Conservation (phyloP, 225 moss, liverwort and hornwort genomes). For the Sphagnum tenellum region DNA sequence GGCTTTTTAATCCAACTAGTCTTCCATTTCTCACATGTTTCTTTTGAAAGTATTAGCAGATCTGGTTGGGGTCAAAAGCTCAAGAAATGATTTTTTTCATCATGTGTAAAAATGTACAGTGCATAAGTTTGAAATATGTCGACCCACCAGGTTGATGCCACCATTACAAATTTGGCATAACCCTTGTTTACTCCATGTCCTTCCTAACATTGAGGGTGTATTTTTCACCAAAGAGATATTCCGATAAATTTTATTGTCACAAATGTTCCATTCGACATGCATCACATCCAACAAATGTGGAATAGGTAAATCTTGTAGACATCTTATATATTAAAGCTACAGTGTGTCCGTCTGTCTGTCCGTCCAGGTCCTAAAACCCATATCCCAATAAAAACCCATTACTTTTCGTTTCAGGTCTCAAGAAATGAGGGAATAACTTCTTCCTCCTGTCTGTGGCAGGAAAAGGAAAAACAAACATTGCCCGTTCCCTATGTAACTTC, state of each 20-base stretch:
- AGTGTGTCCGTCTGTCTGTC: too few relatives aligned
- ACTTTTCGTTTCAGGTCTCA: too few relatives aligned
- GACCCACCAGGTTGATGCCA: background rate
- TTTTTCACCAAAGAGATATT: background rate
- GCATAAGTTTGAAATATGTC: too few relatives aligned
- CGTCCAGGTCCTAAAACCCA: too few relatives aligned
- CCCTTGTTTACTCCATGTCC: background rate
- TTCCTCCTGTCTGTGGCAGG: too few relatives aligned
- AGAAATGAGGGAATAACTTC: too few relatives aligned
- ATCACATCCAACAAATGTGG: background rate
- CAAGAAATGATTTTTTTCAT: background rate
- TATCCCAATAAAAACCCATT: too few relatives aligned
- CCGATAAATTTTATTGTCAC: background rate
- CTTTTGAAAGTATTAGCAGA: background rate
- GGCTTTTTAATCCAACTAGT: background rate
- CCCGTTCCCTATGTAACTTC: too few relatives aligned
- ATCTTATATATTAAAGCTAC: too few relatives aligned
- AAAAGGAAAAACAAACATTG: too few relatives aligned
- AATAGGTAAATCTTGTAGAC: background rate
- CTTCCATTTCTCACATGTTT: background rate
- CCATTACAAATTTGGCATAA: background rate
- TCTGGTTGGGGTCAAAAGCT: background rate
- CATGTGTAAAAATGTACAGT: too few relatives aligned
- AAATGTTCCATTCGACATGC: background rate
- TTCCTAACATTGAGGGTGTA: background rate